Evolutionary conservation across 108 stramenopile species (phyloP), one percentile per base, ranked within the genome.

Genomic region (Conticribra weissflogii): DNA sequence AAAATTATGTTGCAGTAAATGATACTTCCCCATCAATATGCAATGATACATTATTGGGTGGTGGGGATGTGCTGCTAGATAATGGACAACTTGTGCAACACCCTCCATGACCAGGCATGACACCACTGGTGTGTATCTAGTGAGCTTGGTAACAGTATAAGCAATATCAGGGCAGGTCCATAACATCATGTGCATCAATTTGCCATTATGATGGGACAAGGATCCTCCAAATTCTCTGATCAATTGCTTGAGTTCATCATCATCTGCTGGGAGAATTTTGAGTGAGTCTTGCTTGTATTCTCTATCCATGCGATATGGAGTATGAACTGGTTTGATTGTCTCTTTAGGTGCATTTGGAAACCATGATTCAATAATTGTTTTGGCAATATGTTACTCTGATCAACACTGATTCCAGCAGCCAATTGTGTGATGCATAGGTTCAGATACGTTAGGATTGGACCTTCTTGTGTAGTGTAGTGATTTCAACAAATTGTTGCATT

Each of bases 151-250:
- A 18, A 33, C 33, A 17, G 54, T 25, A 22, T 56, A 67, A 3
- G 54, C 66, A 55, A 67, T 24, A 16, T 67, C 66, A 41, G 32
- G 66, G 2, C 66, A 8, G 1, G 66, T 46, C 66, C 66, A 67
- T n/a, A 55, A 34, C 54, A 45, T 47, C 1, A 65, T 30, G 36
- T 65, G 64, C 64, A 65, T 65, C 18, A 51, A 32, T 18, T 53
- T 24, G 16, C 66, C 66, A 45, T 52, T 31, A 24, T 49, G 47
- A 9, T 27, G 24, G 3, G 36, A 8, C 21, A 32, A 53, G n/a
- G 30, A 17, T 2, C 32, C 64, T n/a, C 49, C 64, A 66, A 49
- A 66, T 16, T 31, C 24, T 12, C 3, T 24, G 4, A 32, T 31
- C 5, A 33, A 17, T 2, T 18, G 29, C 21, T 19, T n/a, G 3